Percentiles rank a stretch among this genome's conserved stretches.
Evolutionary conservation across 1,284 basidiomycete species (phyloP).

Genomic region (Cerrena zonata): DNA sequence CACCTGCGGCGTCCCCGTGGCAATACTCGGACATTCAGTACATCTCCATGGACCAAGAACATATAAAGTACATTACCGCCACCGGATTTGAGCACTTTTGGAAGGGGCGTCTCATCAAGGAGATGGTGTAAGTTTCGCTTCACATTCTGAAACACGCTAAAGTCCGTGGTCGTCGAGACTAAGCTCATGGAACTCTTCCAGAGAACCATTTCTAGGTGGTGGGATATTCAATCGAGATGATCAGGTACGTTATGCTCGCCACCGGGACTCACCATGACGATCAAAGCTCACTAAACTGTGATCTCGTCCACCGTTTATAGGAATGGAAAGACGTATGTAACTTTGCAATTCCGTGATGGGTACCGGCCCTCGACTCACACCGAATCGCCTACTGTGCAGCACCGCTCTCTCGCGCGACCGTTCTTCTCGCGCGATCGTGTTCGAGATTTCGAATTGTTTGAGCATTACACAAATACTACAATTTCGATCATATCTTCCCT

Average conservation of each 20-base stretch:
- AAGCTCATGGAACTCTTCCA: constrained; percentile 24
- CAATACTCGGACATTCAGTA: no score
- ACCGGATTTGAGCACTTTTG: constrained; percentile 65
- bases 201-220: constrained; percentile 62
- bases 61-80: constrained; percentile 58
- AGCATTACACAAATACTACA: constrained; percentile 45
- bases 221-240: constrained; percentile 74
- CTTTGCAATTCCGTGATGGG: no score
- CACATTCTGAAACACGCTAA: background rate
- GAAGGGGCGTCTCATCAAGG: constrained; percentile 56
- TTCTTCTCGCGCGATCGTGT: constrained; percentile 69
- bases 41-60: constrained; percentile 67
- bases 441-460: constrained; percentile 65
- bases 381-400: constrained; percentile 31
- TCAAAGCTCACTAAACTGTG: constrained; percentile 3
- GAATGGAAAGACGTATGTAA: constrained; percentile 40
- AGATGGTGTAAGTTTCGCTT: constrained; percentile 46
- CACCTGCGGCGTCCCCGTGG: no score
- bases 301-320: constrained; percentile 22
- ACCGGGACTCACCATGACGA: constrained; percentile 1
- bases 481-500: constrained; percentile 43
- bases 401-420: constrained; percentile 62
- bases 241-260: constrained; percentile 37
- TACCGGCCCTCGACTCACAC: background rate
- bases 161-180: background rate